Base-by-base conservation (phyloP, 768 basidiomycete genomes). In the Phylloporus sp. region DNA sequence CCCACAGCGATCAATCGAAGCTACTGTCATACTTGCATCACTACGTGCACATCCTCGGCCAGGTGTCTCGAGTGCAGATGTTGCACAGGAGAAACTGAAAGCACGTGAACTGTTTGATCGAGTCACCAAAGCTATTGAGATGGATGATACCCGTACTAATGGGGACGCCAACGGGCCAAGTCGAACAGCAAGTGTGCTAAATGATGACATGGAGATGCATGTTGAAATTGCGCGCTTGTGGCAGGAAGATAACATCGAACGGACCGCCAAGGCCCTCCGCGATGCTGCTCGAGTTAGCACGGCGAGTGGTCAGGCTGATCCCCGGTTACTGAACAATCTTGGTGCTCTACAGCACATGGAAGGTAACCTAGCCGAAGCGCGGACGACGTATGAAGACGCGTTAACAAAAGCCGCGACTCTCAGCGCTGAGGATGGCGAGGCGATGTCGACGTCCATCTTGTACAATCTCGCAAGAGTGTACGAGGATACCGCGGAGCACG, bases 391-490 rank as follows among this genome's bases (percentile, higher is more conserved):
- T 59, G 87, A 95, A 65, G 77, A 72, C 45, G 88, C 93, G 0
- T 70, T 95, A 27, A 84, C 79, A 0, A 79, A 73, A 55, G 81
- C 82, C 3, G 68, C 78, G 4, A 62, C 64, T 18, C 69, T 81
- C 22, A 73, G 64, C 9, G 55, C 74, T 1, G 79, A 79, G 11
- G 70, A 70, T 15, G 78, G 77, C 2, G 90, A 94, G 61, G 81
- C 76, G 2, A 78, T 89, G 68, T 84, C 90, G 29, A 91, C 91
- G 0, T 85, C 89, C 0, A 81, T 94, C 23, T 72, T 94, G 40
- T 98, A 91, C 71, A 99, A 99, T 64, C 81, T 97, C 22, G 97
- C 89, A 0, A 76, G 94, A 52, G 86, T 88, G 15, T 95, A 93
- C 60, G 97, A 99, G 68, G 91, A 93, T 42, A 76, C 80, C 47